Evolutionary conservation across 2,329 filamentous ascomycete genomes (phyloP).

Genomic region (Diaporthe citriasiana): DNA sequence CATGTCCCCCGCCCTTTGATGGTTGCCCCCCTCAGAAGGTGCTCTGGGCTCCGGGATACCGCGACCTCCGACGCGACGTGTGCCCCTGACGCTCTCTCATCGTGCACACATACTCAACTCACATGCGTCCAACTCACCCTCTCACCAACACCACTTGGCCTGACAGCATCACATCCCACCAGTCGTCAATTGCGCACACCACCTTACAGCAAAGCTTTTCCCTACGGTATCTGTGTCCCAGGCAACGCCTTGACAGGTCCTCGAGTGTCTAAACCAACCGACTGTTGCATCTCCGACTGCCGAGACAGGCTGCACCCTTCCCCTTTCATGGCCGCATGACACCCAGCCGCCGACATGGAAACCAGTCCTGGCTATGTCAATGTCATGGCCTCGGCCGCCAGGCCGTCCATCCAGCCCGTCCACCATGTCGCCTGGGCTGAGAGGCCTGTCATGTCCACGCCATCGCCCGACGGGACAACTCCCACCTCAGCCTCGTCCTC

Average conservation of each 20-base stretch:
- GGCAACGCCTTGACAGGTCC: not conserved
- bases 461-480: slow-evolving; percentile 4
- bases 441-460: not conserved
- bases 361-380: slow-evolving; percentile 4
- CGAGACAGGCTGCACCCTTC: not conserved
- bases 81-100: slow-evolving; percentile 18
- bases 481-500: slow-evolving; percentile 27
- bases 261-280: not conserved
- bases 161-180: not conserved
- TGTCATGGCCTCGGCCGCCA: not conserved
- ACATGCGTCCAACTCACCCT: not conserved
- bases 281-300: not conserved
- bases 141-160: not conserved
- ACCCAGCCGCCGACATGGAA: slow-evolving; percentile 19
- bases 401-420: slow-evolving; percentile 21
- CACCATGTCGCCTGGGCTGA: slow-evolving; percentile 26
- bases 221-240: not conserved
- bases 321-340: slow-evolving; percentile 29
- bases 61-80: slow-evolving; percentile 29
- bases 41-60: slow-evolving; percentile 14
- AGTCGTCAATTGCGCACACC: not conserved
- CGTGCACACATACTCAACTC: not conserved
- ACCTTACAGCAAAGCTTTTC: not conserved
- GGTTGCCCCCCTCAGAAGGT: slow-evolving; percentile 14
- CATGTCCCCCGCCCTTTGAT: slow-evolving; percentile 29